Evolutionary conservation across 2,329 filamentous ascomycete genomes (phyloP).

Genomic region (Xylariaceae sp.): DNA sequence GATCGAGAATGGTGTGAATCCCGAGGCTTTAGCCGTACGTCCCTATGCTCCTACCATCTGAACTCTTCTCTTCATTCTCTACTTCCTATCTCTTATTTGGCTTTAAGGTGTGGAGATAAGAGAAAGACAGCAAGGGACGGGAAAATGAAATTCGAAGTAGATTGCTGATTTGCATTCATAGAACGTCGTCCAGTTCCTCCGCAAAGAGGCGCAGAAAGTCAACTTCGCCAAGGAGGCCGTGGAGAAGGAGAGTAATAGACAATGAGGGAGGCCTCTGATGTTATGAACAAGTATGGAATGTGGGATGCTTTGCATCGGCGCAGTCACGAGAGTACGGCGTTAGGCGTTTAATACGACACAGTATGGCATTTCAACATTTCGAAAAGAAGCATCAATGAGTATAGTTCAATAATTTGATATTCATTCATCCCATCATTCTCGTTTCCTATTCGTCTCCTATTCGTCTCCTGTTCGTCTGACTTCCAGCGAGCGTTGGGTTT

Average conservation of each 20-base stretch:
- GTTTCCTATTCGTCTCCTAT: too few species aligned
- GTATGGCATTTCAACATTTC: too few species aligned
- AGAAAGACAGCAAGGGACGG: neutral
- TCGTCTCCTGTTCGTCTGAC: too few species aligned
- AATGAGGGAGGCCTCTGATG: neutral
- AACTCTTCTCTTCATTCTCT: conserved; percentile 1
- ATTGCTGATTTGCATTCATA: conserved; percentile 25
- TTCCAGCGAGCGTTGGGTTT: too few species aligned
- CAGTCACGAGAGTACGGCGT: conserved; percentile 10
- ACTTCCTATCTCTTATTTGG: neutral
- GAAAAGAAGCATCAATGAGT: too few species aligned
- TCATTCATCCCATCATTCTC: neutral
- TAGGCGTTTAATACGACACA: conserved; percentile 9
- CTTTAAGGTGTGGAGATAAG: too few species aligned
- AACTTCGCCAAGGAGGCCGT: conserved; percentile 35
- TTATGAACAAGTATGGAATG: neutral
- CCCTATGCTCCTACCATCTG: conserved; percentile 29
- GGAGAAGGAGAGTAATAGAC: conserved; percentile 2
- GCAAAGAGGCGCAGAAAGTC: conserved; percentile 51
- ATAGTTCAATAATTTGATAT: neutral
- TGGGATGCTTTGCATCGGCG: neutral
- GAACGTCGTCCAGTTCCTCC: conserved; percentile 58
- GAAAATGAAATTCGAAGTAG: neutral
- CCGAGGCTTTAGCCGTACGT: conserved; percentile 86
- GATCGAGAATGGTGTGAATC: conserved; percentile 96